Percentiles rank a stretch among this genome's conserved stretches.
Conservation (phyloP, 495 filamentous ascomycete genomes). For the Penicillium crystallinum region DNA sequence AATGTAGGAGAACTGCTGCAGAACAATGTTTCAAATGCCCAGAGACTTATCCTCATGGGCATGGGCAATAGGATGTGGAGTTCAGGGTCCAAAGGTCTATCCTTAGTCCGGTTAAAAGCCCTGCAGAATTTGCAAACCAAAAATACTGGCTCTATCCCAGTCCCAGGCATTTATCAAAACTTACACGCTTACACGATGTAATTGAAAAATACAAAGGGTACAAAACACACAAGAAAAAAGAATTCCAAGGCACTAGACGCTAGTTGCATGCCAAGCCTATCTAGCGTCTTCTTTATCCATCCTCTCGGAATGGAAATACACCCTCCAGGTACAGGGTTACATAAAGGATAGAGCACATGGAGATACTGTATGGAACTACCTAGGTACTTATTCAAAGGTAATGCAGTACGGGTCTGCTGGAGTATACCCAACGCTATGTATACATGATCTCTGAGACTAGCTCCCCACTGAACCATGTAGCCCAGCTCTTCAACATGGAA, state of each 20-base stretch:
- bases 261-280: not conserved
- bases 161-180: not conserved
- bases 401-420: too few relatives aligned
- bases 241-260: not conserved
- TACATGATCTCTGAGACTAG: conserved; percentile 1
- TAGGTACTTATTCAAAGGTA: too few relatives aligned
- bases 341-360: too few relatives aligned
- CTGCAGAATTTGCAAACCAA: not conserved
- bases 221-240: not conserved
- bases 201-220: not conserved
- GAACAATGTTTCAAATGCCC: too few relatives aligned
- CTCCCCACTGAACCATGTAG: not conserved
- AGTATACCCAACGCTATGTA: too few relatives aligned
- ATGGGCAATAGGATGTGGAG: too few relatives aligned
- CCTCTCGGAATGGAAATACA: conserved; percentile 6
- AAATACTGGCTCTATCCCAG: too few relatives aligned
- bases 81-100: not conserved
- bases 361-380: too few relatives aligned
- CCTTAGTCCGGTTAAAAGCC: too few relatives aligned
- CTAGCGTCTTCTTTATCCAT: conserved; percentile 11
- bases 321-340: too few relatives aligned
- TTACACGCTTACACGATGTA: not conserved
- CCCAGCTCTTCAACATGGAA: not conserved
- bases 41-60: too few relatives aligned
- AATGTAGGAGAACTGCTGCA: too few relatives aligned